A percentile compares a stretch with the other conserved stretches of the same genome.
phyloP scores from a whole-genome alignment of 2,329 filamentous ascomycete genomes.

The Alternaria gansuensis region DNA sequence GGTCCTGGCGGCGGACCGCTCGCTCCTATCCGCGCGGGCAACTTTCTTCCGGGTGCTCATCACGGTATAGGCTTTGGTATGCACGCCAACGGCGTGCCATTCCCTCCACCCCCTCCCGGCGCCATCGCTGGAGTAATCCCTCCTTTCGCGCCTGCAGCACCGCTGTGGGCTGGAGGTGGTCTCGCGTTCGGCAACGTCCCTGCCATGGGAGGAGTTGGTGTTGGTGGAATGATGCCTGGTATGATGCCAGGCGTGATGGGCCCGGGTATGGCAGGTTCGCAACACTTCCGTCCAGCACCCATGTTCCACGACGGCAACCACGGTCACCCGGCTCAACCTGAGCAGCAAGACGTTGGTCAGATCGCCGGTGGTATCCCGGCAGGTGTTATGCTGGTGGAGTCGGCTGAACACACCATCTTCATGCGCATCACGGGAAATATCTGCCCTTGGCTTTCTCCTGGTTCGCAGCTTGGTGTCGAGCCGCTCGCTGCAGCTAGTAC shows the following conservation, averaged over 20 bases:
- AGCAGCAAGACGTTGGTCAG: slow-evolving; percentile 37
- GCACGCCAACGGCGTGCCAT: slow-evolving; percentile 31
- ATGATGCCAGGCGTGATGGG: slow-evolving; percentile 29
- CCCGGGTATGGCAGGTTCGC: slow-evolving; percentile 21
- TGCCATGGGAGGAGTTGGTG: slow-evolving; percentile 19
- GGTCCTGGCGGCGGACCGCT: slow-evolving; percentile 38
- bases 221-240: slow-evolving; percentile 17
- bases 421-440: slow-evolving; percentile 41
- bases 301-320: slow-evolving; percentile 36
- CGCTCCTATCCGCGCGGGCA: slow-evolving; percentile 36
- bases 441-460: slow-evolving; percentile 44
- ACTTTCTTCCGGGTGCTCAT: slow-evolving; percentile 39
- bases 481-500: slow-evolving; percentile 32
- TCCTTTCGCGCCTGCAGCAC: slow-evolving; percentile 37
- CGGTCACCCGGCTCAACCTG: slow-evolving; percentile 30
- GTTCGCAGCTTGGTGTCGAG: slow-evolving; percentile 39
- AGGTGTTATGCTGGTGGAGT: slow-evolving; percentile 40
- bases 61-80: slow-evolving; percentile 41
- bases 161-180: slow-evolving; percentile 35
- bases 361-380: slow-evolving; percentile 41
- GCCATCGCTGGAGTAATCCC: slow-evolving; percentile 32
- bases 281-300: slow-evolving; percentile 34
- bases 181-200: slow-evolving; percentile 39
- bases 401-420: slow-evolving; percentile 38
- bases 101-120: slow-evolving; percentile 40